Base-by-base conservation (phyloP, 169 alveolate species). In the Plasmodium yoelii region DNA sequence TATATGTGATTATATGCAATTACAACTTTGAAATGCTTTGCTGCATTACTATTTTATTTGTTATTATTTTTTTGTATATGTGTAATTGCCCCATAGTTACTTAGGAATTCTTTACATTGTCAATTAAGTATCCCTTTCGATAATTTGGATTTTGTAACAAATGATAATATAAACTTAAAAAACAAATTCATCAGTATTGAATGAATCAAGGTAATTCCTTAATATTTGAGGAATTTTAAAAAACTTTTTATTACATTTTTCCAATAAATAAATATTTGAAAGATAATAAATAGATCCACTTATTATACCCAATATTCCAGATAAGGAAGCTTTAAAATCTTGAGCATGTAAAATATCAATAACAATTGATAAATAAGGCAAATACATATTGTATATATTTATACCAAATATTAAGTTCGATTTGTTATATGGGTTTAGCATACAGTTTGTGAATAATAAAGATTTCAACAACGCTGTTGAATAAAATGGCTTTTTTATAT, bases 271-370 rank as follows among this genome's bases (percentile, higher is more conserved):
- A 77, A 77, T 51, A 77, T 77, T 77, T 22, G 65, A 53, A 63
- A 77, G 26, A 57, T 77, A 77, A 67, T 77, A 77, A 63, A 77
- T 77, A 39, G 70, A 63, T 69, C 88, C 88, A 64, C 88, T 77
- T 56, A 75, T 77, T 55, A 77, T 70, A 8, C 88, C 88, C 47
- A 77, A 68, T 63, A 77, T 47, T 56, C 88, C 88, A 12, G 88
- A 77, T 55, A 77, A 24, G n/a, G 88, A 77, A 28, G 88, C 88
- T 13, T 77, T 77, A 56, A 77, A 77, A 64, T 49, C 47, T 77
- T 77, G 88, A 47, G 88, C 88, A 64, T 77, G 80, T 44, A 77
- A 63, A 64, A 77, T 77, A 77, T 77, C 88, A 53, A 77, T 77
- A 18, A 77, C 49, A 56, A 77, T 64, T 55, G 88, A 77, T n/a